A percentile compares a stretch with the other conserved stretches of the same genome.
These are phyloP conservation scores for Colletotrichum cuscutae DNA, from an alignment of 2,329 filamentous ascomycete genomes.

Conservation along the genomic window DNA sequence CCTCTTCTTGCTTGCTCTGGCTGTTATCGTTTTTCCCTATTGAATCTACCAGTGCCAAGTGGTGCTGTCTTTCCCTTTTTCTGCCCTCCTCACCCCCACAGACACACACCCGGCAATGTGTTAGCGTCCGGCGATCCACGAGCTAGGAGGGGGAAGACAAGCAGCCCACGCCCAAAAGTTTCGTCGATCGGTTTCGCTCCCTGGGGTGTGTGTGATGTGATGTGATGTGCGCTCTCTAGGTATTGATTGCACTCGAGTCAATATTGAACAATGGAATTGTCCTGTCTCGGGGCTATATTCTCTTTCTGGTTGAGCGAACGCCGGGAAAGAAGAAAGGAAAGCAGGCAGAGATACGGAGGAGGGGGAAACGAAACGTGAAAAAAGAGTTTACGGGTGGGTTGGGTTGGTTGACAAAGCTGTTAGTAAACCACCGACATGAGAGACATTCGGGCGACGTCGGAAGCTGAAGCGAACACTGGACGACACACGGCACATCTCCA, in stretches of 20 bases:
- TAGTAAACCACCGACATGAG: conserved; percentile 10
- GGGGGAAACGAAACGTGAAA: neutral
- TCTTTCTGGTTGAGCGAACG: neutral
- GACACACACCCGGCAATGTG: conserved; percentile 18
- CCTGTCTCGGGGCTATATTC: neutral
- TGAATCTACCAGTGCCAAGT: neutral
- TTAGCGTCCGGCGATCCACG: conserved; percentile 28
- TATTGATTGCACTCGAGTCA: conserved; percentile 10
- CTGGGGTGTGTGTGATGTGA: neutral
- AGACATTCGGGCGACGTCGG: neutral
- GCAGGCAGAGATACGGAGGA: neutral
- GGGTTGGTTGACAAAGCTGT: conserved; percentile 29
- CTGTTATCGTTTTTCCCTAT: neutral
- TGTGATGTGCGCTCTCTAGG: neutral
- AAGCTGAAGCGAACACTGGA: neutral
- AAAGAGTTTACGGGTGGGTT: conserved; percentile 7
- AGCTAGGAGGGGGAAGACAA: conserved; percentile 10
- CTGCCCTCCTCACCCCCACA: conserved; percentile 14
- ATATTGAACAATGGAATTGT: neutral
- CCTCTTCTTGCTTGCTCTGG: neutral
- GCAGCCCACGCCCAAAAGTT: conserved; percentile 15
- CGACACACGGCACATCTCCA: neutral
- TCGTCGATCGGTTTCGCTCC: conserved; percentile 20
- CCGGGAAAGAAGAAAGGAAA: neutral
- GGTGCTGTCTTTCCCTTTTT: neutral